phyloP scores from a whole-genome alignment of 805 yeast genomes.

The Starmerella geochares region DNA sequence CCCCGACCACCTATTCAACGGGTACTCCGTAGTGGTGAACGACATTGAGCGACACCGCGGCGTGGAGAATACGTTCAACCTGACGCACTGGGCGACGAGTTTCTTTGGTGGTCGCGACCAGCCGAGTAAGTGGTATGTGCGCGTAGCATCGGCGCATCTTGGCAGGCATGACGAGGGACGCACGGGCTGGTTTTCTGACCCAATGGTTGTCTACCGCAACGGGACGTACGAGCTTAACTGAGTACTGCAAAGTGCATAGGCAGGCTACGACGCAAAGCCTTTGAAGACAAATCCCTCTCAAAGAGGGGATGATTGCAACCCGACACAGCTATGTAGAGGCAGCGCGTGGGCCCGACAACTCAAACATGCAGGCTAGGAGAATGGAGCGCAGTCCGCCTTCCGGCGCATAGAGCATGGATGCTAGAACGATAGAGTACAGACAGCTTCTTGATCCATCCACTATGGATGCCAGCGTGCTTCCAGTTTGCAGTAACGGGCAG shows the following conservation, averaged over 20 bases:
- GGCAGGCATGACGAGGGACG: not conserved
- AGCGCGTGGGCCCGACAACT: no score
- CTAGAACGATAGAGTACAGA: no score
- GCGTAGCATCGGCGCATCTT: constrained; percentile 18
- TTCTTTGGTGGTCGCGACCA: not conserved
- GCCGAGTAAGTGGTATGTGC: constrained; percentile 17
- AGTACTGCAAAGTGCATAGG: not conserved
- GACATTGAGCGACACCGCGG: constrained; percentile 73
- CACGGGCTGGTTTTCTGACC: constrained; percentile 6
- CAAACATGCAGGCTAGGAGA: no score
- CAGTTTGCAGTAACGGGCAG: no score
- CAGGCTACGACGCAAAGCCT: no score
- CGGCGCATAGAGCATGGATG: no score
- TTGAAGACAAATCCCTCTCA: no score
- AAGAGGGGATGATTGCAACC: no score
- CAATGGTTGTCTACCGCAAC: constrained; percentile 4
- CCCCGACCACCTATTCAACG: constrained; percentile 30
- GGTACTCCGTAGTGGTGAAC: constrained; percentile 59
- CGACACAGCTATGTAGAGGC: no score
- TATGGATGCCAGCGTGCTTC: no score
- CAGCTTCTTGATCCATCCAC: no score
- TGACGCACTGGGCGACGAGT: constrained; percentile 18
- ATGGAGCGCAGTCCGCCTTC: no score
- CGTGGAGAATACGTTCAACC: constrained; percentile 30
- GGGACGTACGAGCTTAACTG: constrained; percentile 3